phyloP scores from a whole-genome alignment of 331 rosid species.

The Phaseolus coccineus region DNA sequence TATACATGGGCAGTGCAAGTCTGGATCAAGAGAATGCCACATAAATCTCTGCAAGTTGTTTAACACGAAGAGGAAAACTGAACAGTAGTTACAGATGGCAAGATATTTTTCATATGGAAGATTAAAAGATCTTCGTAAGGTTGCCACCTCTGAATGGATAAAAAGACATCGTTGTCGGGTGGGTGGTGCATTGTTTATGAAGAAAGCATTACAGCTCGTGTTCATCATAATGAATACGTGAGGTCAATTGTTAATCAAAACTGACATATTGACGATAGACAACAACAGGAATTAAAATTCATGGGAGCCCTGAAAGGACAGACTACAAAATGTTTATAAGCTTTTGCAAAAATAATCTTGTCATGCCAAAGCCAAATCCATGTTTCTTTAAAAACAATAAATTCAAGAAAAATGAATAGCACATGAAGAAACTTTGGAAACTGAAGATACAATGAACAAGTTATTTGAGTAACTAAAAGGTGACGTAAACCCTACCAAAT shows the following conservation, averaged over 20 bases:
- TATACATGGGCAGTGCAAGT: too few relatives aligned
- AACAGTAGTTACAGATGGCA: neutral
- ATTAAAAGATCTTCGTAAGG: neutral
- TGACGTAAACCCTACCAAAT: slow-evolving; percentile 1
- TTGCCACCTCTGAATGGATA: neutral
- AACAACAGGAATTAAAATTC: slow-evolving; percentile 27
- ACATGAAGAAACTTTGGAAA: neutral
- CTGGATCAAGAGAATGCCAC: neutral
- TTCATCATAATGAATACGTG: neutral
- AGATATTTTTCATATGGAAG: neutral
- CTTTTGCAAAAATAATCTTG: slow-evolving; percentile 8
- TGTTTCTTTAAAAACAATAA: neutral
- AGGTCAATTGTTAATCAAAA: slow-evolving; percentile 1
- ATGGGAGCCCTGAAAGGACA: slow-evolving; percentile 10
- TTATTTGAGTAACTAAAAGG: neutral
- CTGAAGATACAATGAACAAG: slow-evolving; percentile 5
- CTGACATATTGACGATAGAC: neutral
- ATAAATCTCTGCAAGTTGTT: slow-evolving; percentile 4
- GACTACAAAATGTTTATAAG: slow-evolving; percentile 7
- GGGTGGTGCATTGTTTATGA: slow-evolving; percentile 8
- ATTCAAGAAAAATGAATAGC: neutral
- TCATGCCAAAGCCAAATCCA: slow-evolving; percentile 19
- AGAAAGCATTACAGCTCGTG: neutral
- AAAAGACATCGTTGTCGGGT: neutral
- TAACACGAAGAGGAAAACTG: neutral